Base-by-base conservation (phyloP, 2,329 filamentous ascomycete genomes). In the Kalmusia sp. region DNA sequence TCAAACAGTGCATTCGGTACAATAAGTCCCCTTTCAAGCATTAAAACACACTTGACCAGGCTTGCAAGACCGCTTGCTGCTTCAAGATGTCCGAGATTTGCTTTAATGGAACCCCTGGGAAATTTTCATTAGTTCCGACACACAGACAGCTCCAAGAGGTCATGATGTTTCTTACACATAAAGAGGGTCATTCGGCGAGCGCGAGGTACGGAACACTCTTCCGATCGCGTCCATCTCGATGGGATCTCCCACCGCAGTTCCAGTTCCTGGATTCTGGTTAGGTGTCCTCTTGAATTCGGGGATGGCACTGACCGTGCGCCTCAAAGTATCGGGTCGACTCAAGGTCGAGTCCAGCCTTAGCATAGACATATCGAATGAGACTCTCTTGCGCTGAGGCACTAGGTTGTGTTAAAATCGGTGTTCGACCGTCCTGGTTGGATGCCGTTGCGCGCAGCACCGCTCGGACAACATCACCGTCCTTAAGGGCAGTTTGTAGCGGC, bases 191-290 rank as follows among this genome's bases (percentile, higher is more conserved):
- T 40, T 22, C 1, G 35, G 9, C 2, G 47, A 30, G 7, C 41
- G n/a, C n/a, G 2, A 24, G 19, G 9, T 33, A 4, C 59, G 7
- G 25, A 61, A 55, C 1, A 33, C 35, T 3, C 3, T 15, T 5
- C 35, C 51, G 11, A 64, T 47, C 2, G 61, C 62, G 1, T 28
- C 37, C 2, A 52, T 51, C 34, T 69, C 65, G 8, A 58, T 55
- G 1, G 62, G 56, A 24, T 65, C 62, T 4, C 84, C 83, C 1
- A 80, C 82, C 33, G 79, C 76, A 1, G 84, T 86, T 3, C 84
- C 84, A 0, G 84, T 86, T 8, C 84, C n/a, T n/a, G n/a, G n/a
- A n/a, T n/a, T n/a, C n/a, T n/a, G n/a, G n/a, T n/a, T n/a, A n/a
- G n/a, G n/a, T n/a, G n/a, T n/a, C n/a, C n/a, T n/a, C n/a, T n/a